Evolutionary conservation across 139 green algal genomes (phyloP).

Genomic region (Chlorella vulgaris): DNA sequence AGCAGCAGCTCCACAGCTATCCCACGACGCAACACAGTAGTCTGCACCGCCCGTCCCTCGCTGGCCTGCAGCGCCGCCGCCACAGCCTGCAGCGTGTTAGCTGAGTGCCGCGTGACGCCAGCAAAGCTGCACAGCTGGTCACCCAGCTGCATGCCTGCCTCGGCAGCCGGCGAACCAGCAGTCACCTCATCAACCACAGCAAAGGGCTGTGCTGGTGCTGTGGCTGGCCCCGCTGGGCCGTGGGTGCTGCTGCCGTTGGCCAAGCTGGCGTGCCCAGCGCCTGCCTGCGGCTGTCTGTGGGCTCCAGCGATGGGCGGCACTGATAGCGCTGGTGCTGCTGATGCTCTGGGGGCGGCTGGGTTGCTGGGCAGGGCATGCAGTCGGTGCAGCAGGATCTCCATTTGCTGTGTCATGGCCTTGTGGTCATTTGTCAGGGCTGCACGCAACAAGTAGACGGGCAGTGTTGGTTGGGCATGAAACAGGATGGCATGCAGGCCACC

Average conservation of each 20-base stretch:
- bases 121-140: constrained; percentile 72
- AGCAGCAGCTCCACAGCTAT: constrained; percentile 51
- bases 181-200: constrained; percentile 82
- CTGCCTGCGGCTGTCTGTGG: not conserved
- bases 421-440: constrained; percentile 83
- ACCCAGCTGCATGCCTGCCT: constrained; percentile 67
- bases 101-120: constrained; percentile 30
- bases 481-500: not conserved
- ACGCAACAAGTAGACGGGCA: not conserved
- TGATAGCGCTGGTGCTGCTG: not conserved
- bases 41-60: constrained; percentile 53
- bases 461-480: not conserved
- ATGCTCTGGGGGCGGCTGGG: constrained; percentile 28
- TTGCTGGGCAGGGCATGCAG: constrained; percentile 60
- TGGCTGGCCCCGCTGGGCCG: not conserved
- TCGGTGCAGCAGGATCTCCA: constrained; percentile 67
- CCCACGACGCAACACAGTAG: constrained; percentile 69
- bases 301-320: not conserved
- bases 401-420: constrained; percentile 63
- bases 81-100: constrained; percentile 40
- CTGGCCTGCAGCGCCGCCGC: constrained; percentile 40
- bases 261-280: not conserved
- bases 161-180: constrained; percentile 60
- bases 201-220: constrained; percentile 58
- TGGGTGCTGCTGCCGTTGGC: not conserved